A percentile compares a stretch with the other conserved stretches of the same genome.
Evolutionary conservation across 2,329 filamentous ascomycete species (phyloP).

Genomic region (Aspergillus brunneoviolaceus): DNA sequence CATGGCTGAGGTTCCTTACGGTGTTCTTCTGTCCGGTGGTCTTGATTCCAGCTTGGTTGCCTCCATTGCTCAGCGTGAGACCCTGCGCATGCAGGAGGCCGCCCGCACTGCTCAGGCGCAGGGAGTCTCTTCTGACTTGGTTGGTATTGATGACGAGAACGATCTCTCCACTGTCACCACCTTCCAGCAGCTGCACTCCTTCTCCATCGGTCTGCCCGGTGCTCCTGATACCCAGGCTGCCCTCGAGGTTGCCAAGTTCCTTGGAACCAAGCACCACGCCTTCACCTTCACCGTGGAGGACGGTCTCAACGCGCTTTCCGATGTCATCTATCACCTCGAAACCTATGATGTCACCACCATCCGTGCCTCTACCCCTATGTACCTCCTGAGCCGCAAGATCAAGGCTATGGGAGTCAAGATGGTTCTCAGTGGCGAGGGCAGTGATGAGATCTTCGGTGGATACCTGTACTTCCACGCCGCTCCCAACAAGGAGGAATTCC

Average conservation of each 20-base stretch:
- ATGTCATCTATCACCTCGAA: slow-evolving; percentile 98
- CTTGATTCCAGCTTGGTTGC: slow-evolving; percentile 94
- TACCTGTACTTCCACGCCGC: slow-evolving; percentile 99
- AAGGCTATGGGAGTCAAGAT: slow-evolving; percentile 99
- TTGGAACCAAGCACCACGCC: slow-evolving; percentile 96
- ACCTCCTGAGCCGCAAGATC: slow-evolving; percentile 95
- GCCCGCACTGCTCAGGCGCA: slow-evolving; percentile 49
- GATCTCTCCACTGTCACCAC: slow-evolving; percentile 85
- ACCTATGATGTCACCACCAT: slow-evolving; percentile 98
- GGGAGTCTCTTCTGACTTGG: slow-evolving; percentile 59
- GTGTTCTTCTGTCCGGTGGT: slow-evolving; percentile 90
- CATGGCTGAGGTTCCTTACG: slow-evolving; percentile 98
- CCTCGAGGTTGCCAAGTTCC: slow-evolving; percentile 88
- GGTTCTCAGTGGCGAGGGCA: slow-evolving; percentile 95
- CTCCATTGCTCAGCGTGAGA: slow-evolving; percentile 92
- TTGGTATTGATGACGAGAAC: slow-evolving; percentile 92
- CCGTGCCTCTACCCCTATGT: slow-evolving; percentile 97
- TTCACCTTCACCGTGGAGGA: slow-evolving; percentile 99
- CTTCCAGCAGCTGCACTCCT: slow-evolving; percentile 93
- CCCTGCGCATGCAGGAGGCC: slow-evolving; percentile 69
- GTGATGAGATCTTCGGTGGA: slow-evolving; percentile 96
- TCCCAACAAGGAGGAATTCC: slow-evolving; percentile 87
- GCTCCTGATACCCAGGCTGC: slow-evolving; percentile 92
- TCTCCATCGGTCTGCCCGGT: slow-evolving; percentile 93
- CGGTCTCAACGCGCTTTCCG: slow-evolving; percentile 90